phyloP scores from a whole-genome alignment of 306 rosid species.

The Abrus precatorius region DNA sequence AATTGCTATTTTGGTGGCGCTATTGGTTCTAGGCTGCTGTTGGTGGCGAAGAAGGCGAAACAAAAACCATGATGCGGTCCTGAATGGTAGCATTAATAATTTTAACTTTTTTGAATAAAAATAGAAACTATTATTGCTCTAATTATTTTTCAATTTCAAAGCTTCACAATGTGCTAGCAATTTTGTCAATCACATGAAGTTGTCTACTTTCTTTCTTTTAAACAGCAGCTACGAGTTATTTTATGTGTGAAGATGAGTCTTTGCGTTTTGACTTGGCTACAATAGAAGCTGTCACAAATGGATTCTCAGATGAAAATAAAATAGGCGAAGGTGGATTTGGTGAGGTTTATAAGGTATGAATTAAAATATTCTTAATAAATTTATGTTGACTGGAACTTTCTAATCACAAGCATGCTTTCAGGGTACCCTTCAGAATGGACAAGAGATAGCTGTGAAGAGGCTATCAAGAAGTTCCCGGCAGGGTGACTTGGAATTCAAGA shows the following conservation, averaged over 20 bases:
- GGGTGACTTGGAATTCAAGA: conserved; percentile 62
- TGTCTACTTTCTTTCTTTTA: background rate
- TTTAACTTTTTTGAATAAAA: background rate
- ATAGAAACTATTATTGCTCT: background rate
- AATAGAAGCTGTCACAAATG: conserved; percentile 51
- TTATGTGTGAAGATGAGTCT: conserved; percentile 28
- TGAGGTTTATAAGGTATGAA: conserved; percentile 51
- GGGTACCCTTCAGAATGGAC: conserved; percentile 59
- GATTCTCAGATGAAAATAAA: conserved; percentile 44
- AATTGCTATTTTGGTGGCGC: conserved; percentile 19
- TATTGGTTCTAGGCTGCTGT: conserved; percentile 38
- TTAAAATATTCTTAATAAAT: too few relatives aligned
- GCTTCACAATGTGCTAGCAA: background rate
- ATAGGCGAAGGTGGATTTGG: conserved; percentile 65
- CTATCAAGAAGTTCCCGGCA: conserved; percentile 51
- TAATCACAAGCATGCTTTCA: conserved; percentile 28
- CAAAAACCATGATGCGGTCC: conserved; percentile 1
- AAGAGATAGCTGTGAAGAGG: conserved; percentile 59
- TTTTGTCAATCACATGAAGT: background rate
- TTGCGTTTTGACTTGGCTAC: conserved; percentile 43
- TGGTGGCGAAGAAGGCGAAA: conserved; percentile 44
- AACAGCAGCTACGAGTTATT: background rate
- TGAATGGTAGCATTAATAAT: conserved; percentile 27
- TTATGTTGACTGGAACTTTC: background rate
- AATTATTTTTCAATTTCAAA: background rate